phyloP scores from a whole-genome alignment of 164 flowering plant genomes.

The Santalum album region DNA sequence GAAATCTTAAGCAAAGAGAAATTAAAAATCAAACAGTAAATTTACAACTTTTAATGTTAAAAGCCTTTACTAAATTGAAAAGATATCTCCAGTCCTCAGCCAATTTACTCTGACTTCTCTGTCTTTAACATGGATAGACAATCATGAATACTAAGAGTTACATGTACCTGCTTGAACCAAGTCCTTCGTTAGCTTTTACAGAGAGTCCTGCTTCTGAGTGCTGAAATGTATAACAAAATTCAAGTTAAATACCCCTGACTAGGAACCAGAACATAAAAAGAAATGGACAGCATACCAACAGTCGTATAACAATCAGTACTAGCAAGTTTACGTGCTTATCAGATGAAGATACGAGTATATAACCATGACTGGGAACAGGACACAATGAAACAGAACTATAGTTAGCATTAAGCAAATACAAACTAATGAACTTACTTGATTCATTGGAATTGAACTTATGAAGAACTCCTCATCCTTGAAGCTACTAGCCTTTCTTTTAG shows the following conservation, averaged over 20 bases:
- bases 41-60: too few relatives aligned
- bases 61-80: too few relatives aligned
- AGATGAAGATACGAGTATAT: too few relatives aligned
- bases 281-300: neutral
- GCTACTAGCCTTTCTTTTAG: conserved; percentile 67
- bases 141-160: neutral
- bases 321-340: too few relatives aligned
- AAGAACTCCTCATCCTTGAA: conserved; percentile 89
- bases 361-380: neutral
- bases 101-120: too few relatives aligned
- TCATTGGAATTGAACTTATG: conserved; percentile 77
- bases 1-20: too few relatives aligned
- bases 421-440: conserved; percentile 48
- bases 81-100: too few relatives aligned
- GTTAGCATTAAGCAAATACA: neutral
- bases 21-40: too few relatives aligned
- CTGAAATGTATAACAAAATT: conserved; percentile 29
- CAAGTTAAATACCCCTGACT: too few relatives aligned
- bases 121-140: neutral
- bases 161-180: conserved; percentile 64
- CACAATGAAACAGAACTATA: neutral
- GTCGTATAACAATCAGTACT: neutral
- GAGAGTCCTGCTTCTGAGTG: conserved; percentile 84
- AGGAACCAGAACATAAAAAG: neutral
- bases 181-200: conserved; percentile 53